Evolutionary conservation across 176 grass and related monocot genomes (phyloP).

Genomic region (bread wheat (Triticum aestivum)): DNA sequence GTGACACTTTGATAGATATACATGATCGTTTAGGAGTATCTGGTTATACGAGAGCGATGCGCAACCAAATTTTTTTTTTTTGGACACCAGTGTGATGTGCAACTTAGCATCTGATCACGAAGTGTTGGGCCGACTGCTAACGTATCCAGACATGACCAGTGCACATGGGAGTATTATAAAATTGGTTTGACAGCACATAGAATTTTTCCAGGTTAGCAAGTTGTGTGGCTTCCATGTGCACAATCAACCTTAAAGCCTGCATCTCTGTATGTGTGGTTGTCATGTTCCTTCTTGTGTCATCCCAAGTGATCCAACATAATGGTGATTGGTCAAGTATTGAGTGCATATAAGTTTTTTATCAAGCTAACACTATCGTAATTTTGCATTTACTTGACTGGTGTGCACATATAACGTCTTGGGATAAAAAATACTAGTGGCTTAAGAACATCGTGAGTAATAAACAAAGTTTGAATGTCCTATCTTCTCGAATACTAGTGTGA

Average conservation of each 20-base stretch:
- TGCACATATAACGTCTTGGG: neutral
- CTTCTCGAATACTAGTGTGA: neutral
- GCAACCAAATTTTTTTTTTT: too few relatives aligned
- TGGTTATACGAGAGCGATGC: too few relatives aligned
- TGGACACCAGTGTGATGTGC: too few relatives aligned
- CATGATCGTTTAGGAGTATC: too few relatives aligned
- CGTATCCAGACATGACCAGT: neutral
- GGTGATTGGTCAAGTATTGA: neutral
- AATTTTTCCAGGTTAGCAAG: neutral
- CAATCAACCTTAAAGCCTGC: neutral
- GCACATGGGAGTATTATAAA: neutral
- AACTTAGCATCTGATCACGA: too few relatives aligned
- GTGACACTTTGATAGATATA: too few relatives aligned
- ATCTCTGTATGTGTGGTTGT: neutral
- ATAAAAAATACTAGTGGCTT: too few relatives aligned
- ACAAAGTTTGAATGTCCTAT: neutral
- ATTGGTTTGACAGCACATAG: too few relatives aligned
- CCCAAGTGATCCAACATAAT: neutral
- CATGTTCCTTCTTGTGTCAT: slow-evolving; percentile 6
- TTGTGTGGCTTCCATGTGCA: slow-evolving; percentile 6
- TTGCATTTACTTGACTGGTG: too few relatives aligned
- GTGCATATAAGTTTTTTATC: too few relatives aligned
- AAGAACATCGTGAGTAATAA: neutral
- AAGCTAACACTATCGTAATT: too few relatives aligned
- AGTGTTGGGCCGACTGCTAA: too few relatives aligned